These are phyloP conservation scores for Plasmodium vinckei DNA, from an alignment of 169 alveolate genomes.

Conservation along the genomic window DNA sequence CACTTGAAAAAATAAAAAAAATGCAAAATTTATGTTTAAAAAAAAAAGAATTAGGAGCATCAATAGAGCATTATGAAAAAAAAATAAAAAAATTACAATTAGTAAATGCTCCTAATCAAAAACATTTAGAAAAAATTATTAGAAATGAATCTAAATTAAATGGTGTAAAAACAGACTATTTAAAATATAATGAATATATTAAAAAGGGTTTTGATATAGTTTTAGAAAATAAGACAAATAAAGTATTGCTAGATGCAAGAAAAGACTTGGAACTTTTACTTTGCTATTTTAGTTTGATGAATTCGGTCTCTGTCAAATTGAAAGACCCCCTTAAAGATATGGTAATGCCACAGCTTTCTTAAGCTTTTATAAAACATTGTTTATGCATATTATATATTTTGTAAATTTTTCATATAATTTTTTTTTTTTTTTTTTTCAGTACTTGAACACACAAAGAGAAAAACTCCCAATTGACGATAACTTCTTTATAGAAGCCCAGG, in stretches of 20 bases:
- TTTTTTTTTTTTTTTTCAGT: conserved; percentile 21
- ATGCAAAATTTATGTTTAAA: conserved; percentile 54
- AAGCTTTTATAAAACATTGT: neutral
- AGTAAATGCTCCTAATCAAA: conserved; percentile 39
- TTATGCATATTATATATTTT: neutral
- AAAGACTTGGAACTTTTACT: conserved; percentile 64
- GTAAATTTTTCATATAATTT: neutral
- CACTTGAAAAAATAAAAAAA: conserved; percentile 53
- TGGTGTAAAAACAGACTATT: conserved; percentile 47
- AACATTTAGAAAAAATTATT: conserved; percentile 65
- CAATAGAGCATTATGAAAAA: conserved; percentile 76
- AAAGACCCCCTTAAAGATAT: conserved; percentile 69
- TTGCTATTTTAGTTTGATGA: conserved; percentile 67
- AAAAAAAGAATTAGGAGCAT: conserved; percentile 50
- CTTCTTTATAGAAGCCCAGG: conserved; percentile 67
- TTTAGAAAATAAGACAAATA: conserved; percentile 61
- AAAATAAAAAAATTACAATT: conserved; percentile 59
- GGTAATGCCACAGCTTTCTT: conserved; percentile 2
- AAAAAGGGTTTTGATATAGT: conserved; percentile 64
- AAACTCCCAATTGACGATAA: conserved; percentile 43
- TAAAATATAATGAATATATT: conserved; percentile 46
- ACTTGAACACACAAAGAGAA: conserved; percentile 7
- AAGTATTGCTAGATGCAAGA: conserved; percentile 70
- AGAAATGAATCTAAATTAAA: conserved; percentile 70
- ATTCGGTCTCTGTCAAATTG: conserved; percentile 55